phyloP scores from a whole-genome alignment of 2,329 filamentous ascomycete genomes.

The Monosporascus sp. region DNA sequence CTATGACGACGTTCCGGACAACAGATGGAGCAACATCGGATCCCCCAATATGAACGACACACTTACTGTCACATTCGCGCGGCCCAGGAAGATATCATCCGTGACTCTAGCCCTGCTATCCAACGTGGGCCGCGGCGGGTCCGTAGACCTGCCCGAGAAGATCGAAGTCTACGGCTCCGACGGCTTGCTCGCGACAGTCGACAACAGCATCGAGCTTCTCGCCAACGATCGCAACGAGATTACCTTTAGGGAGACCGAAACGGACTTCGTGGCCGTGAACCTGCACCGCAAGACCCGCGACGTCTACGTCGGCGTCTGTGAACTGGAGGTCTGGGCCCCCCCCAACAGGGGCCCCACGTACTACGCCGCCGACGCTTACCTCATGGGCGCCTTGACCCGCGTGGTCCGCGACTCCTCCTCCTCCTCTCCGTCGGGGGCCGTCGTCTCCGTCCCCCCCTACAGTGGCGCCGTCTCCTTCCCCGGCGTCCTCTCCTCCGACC shows the following conservation, averaged over 20 bases:
- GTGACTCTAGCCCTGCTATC: slow-evolving; percentile 28
- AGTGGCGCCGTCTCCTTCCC: slow-evolving; percentile 24
- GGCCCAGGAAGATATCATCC: slow-evolving; percentile 27
- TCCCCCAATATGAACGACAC: slow-evolving; percentile 29
- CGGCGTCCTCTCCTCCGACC: slow-evolving; percentile 15
- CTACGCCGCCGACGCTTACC: slow-evolving; percentile 23
- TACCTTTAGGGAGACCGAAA: slow-evolving; percentile 19
- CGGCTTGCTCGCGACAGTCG: slow-evolving; percentile 13
- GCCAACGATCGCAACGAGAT: slow-evolving; percentile 25
- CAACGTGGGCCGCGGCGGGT: slow-evolving; percentile 28
- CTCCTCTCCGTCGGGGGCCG: slow-evolving; percentile 13
- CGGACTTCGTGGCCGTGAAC: slow-evolving; percentile 27
- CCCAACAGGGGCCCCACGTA: slow-evolving; percentile 15
- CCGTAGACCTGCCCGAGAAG: slow-evolving; percentile 20
- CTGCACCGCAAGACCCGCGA: slow-evolving; percentile 17
- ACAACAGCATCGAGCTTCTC: slow-evolving; percentile 12
- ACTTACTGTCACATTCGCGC: slow-evolving; percentile 27
- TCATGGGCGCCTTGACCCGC: slow-evolving; percentile 17
- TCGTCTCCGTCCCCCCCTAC: slow-evolving; percentile 16
- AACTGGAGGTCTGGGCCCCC: slow-evolving; percentile 27
- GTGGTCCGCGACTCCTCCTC: slow-evolving; percentile 20
- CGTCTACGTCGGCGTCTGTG: slow-evolving; percentile 25
- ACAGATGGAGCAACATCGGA: slow-evolving; percentile 34
- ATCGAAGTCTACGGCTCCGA: slow-evolving; percentile 22
- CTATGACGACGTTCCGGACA: slow-evolving; percentile 32